Base-by-base conservation (phyloP, 768 basidiomycete species). In the Hypholoma sublateritium region DNA sequence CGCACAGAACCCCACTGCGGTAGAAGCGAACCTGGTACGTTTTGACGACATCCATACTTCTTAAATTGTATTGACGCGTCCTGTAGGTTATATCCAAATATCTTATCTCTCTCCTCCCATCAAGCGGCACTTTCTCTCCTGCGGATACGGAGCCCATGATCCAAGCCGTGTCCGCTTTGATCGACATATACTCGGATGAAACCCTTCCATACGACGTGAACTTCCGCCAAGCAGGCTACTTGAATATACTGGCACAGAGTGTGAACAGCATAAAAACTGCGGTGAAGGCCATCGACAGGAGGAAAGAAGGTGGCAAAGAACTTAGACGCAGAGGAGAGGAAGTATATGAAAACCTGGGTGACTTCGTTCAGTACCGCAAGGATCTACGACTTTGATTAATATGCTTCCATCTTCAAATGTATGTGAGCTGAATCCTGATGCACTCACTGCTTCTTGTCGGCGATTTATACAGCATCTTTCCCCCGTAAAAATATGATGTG, bases 181-280 rank as follows among this genome's bases (percentile, higher is more conserved):
- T 97, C 56, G 95, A 97, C 68, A 92, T 96, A 50, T 98, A 90
- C 69, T 92, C 94, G 3, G 95, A 98, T 72, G 95, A 98, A 71
- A 79, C 72, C 7, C 70, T 84, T 53, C 80, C 87, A 0, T 94
- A 91, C 66, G 95, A 98, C 67, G 67, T 84, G 56, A 92, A 92
- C 68, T 95, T 94, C 76, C 80, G 84, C 42, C 74, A 86, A 55
- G 83, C 83, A 0, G 68, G 72, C 13, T 90, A 81, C 65, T 71
- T 89, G 0, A 77, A 77, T 16, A 74, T 72, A 50, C 79, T 94
- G 5, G 73, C 71, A 13, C 78, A 74, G n/a, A 81, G 83, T 50
- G 76, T 89, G 9, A 87, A 87, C 43, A 80, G 80, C 12, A 69
- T 91, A 25, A 85, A 79, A 64, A 83, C 81, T 61, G 80, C 77